Evolutionary conservation across 257 asterid species (phyloP), one percentile per base, ranked within the genome.

Genomic region (Petrea volubilis): DNA sequence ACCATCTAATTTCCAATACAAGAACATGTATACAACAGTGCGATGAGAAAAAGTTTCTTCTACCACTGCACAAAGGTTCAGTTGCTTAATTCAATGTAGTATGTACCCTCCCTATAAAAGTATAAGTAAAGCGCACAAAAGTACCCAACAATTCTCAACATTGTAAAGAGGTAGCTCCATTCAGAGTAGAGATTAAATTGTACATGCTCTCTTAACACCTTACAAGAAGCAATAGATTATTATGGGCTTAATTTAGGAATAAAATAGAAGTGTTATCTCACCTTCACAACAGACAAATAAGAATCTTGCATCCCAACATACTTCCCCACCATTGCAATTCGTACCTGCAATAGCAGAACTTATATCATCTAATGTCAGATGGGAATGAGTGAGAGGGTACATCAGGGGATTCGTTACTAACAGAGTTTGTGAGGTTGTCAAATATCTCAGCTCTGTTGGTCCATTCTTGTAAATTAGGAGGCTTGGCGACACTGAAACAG

Each of bases 271-370:
- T 67, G 47, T 33, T 31, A 41, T 38, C 79, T 77, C 59, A 88
- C 99, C 99, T 95, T 92, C 77, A 92, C 96, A 14, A 95, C 98
- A 55, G 99, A 95, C 80, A 95, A 85, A 81, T 95, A 95, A 38
- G 99, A 95, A 82, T 95, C 98, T 68, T 96, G 15, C 79, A 92
- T 75, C 34, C 99, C 99, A 65, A 95, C 97, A 81, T 95, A 95
- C 82, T 95, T 92, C 68, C 99, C 99, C 72, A 95, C 99, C 97
- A 95, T 87, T 59, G 96, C 98, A 71, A 95, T 92, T 74, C 91
- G 78, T 29, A 95, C 96, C 99, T 95, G 90, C 80, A 73, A 77
- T 67, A 75, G 60, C 51, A 64, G 18, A 60, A 53, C 55, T 23
- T 69, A 56, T 76, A 56, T 71, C 63, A 49, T 58, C 41, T 65